Base-by-base conservation (phyloP, 352 stramenopile genomes). In the Phytophthora niederhauseri region DNA sequence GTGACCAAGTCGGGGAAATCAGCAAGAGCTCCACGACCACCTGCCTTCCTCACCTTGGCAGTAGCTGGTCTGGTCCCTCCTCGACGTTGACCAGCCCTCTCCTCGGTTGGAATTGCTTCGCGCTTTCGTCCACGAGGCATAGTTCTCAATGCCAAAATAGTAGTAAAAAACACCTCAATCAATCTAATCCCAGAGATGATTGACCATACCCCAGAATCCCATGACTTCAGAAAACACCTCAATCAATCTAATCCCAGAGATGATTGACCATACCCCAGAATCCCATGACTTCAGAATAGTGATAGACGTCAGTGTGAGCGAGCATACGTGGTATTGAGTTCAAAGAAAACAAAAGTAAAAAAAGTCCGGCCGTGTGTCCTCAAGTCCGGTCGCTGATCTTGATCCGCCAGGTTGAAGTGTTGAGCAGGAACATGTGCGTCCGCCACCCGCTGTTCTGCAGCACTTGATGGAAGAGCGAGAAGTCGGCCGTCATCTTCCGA, bases 341-440 rank as follows among this genome's bases (percentile, higher is more conserved):
- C n/a, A 53, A 52, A 54, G 45, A 36, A 46, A 24, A 50, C 43
- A 34, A 28, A 61, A 34, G 2, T 19, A 50, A 43, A 45, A 61
- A 57, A 43, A 51, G 46, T 26, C 45, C 28, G 6, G 14, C 2
- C 41, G 8, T 50, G 24, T 43, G 20, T 66, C 30, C 51, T 72
- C 72, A 88, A 28, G 59, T 61, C 14, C 73, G 62, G 43, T 82
- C 78, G 52, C 58, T 81, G n/a, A 90, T 41, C 64, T 90, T 89
- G 62, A 92, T 85, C 34, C 84, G 80, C 84, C 81, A 92, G 54
- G 80, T 64, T 22, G 78, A 76, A 14, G 80, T 90, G 60, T 89
- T 89, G 24, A 92, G 72, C 62, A 92, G 63, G 68, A 87, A 89
- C 78, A 90, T 87, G 73, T 92, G 84, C 34, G 80, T 90, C 31